Base-by-base conservation (phyloP, 106 monocot genomes). In the Platanthera zijinensis region DNA sequence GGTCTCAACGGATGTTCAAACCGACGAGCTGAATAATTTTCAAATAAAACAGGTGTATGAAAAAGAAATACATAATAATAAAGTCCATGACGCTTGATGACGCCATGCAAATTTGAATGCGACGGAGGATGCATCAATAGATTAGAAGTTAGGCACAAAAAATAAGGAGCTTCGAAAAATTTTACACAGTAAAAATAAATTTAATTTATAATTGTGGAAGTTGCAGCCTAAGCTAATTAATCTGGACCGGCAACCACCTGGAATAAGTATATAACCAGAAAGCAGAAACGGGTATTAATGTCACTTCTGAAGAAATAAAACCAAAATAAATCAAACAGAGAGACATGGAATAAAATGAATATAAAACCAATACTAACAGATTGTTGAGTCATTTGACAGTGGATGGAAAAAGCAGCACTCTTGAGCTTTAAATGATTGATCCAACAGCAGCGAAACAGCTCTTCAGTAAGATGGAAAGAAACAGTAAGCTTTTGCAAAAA, bases 321-420 rank as follows among this genome's bases (percentile, higher is more conserved):
- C 10, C 10, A 6, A 50, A n/a, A n/a, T n/a, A n/a, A n/a, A n/a
- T n/a, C n/a, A n/a, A n/a, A n/a, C n/a, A n/a, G n/a, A n/a, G n/a
- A 9, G 50, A 50, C 8, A 48, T 50, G 39, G 21, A 50, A 50
- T 18, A 30, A 72, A 50, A 7, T n/a, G n/a, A n/a, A n/a, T n/a
- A n/a, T n/a, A n/a, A 71, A 3, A 45, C 68, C 64, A 63, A 50
- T 63, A 73, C 89, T 84, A 83, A 95, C 96, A 84, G 77, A 96
- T 87, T 5, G 96, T 96, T 39, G 83, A 73, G 52, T 97, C 97
- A 88, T 97, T 97, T 69, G 97, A 87, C 56, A 97, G 91, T 75
- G 93, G 97, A 77, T 97, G 93, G 77, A 94, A 97, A 75, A 89
- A 88, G 52, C 94, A 97, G 51, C 66, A 52, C 19, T 88, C 73